Conservation (phyloP, 176 grass and related monocot genomes). For the Musa schizocarpa region DNA sequence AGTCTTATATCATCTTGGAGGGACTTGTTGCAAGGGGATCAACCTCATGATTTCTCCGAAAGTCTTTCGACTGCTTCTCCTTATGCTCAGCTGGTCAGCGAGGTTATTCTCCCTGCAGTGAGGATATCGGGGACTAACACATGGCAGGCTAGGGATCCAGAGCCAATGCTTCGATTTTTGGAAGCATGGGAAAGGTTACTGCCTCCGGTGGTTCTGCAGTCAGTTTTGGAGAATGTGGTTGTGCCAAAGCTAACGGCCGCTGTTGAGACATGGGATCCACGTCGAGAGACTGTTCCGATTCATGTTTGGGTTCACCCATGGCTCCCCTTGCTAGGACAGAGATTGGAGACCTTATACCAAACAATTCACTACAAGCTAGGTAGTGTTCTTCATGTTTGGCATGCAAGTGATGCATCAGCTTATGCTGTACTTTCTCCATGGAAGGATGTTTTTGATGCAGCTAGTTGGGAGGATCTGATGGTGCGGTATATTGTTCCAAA, state of each 20-base stretch:
- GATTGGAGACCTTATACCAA: conserved; percentile 53
- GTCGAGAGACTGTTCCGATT: conserved; percentile 51
- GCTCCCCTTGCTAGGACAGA: conserved; percentile 53
- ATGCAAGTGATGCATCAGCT: conserved; percentile 69
- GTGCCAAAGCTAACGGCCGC: conserved; percentile 75
- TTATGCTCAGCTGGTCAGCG: conserved; percentile 66
- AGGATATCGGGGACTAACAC: conserved; percentile 69
- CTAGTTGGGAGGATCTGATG: conserved; percentile 75
- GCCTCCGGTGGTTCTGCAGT: conserved; percentile 51
- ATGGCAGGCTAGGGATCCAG: conserved; percentile 74
- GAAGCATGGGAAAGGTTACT: conserved; percentile 60
- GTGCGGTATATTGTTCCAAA: conserved; percentile 71
- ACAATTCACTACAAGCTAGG: conserved; percentile 78
- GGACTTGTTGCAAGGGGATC: conserved; percentile 65
- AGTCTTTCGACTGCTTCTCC: conserved; percentile 36
- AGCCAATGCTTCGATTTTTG: conserved; percentile 76
- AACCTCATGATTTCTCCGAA: conserved; percentile 60
- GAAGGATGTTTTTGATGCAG: conserved; percentile 72
- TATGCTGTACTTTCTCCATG: conserved; percentile 69
- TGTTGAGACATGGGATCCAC: conserved; percentile 79
- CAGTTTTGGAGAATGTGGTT: conserved; percentile 66
- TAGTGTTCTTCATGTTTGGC: conserved; percentile 69
- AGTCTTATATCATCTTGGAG: conserved; percentile 53
- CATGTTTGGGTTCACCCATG: conserved; percentile 84
- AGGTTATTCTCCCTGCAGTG: conserved; percentile 70